Percentiles rank a stretch among this genome's conserved stretches.
Evolutionary conservation across 345 rosid species (phyloP).

Genomic region (Citrus maxima): DNA sequence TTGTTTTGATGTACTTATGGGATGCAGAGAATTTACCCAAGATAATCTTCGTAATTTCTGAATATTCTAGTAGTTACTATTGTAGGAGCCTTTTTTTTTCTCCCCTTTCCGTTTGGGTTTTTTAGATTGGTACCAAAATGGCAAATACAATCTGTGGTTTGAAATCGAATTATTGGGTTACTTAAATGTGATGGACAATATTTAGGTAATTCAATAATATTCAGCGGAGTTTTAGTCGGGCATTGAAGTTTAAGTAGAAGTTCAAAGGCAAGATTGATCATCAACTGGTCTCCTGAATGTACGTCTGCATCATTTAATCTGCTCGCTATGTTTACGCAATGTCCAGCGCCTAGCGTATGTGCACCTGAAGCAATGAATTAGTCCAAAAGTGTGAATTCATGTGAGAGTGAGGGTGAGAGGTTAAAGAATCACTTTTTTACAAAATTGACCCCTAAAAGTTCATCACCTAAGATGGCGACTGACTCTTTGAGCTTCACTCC

Average conservation of each 20-base stretch:
- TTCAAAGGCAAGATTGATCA: slow-evolving; percentile 6
- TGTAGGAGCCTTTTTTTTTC: not conserved
- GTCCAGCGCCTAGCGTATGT: slow-evolving; percentile 23
- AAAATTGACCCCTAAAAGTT: too few species aligned
- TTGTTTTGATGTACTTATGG: not conserved
- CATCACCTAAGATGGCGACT: slow-evolving; percentile 30
- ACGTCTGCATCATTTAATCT: not conserved
- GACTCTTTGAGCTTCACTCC: slow-evolving; percentile 34
- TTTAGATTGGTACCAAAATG: not conserved
- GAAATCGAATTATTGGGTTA: not conserved
- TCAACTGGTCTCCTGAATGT: not conserved
- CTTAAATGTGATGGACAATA: not conserved
- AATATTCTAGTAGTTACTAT: not conserved
- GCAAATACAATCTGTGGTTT: not conserved
- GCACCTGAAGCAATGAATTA: slow-evolving; percentile 19
- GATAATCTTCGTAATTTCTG: not conserved
- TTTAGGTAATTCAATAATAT: too few species aligned
- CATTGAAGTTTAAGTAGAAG: slow-evolving; percentile 18
- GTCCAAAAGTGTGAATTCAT: not conserved
- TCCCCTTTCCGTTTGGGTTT: not conserved
- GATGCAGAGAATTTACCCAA: not conserved
- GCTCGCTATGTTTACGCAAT: slow-evolving; percentile 25
- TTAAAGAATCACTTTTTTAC: too few species aligned
- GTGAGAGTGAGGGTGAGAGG: too few species aligned
- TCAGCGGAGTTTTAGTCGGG: slow-evolving; percentile 8